Base-by-base conservation (phyloP, 2,329 filamentous ascomycete genomes). In the Fusarium nelsonii region DNA sequence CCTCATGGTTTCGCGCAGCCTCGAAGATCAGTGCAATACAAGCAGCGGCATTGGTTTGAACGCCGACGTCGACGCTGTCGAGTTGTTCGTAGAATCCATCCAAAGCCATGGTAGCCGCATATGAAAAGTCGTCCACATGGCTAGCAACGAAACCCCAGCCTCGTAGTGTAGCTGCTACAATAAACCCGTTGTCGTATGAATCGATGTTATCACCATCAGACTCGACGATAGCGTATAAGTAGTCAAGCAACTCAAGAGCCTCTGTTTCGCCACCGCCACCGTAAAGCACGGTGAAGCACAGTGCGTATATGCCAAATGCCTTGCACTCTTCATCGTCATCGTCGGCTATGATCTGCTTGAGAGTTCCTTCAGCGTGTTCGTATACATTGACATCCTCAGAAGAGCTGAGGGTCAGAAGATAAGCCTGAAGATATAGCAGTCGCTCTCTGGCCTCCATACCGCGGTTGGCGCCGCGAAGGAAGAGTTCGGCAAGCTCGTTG, bases 1-100 rank as follows among this genome's bases (percentile, higher is more conserved):
- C 80, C 65, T 87, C 82, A 58, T 84, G 79, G 14, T 80, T 79
- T 34, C 84, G 82, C 4, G 83, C 83, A 65, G 91, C 91, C 78
- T 97, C 94, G 73, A 92, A 95, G 12, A 97, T 83, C 11, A 97
- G 83, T 1, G 93, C 93, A 62, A 97, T 94, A 77, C 92, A 92
- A 74, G 91, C 88, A 5, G 91, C 93, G 0, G 93, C 91, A 5
- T 91, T 88, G 45, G 93, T 88, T 74, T 96, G 92, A 1, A 97
- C 92, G 10, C 86, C 83, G 1, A 89, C 82, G 61, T 93, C 90
- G 33, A 84, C 84, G 76, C 91, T 93, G 63, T 94, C 90, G 18
- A 97, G 90, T 78, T 97, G 94, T 48, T 97, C 93, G 41, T 92
- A 89, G 72, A 97, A 93, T 3, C 91, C 90, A 54, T 96, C 91